A percentile compares a stretch with the other conserved stretches of the same genome.
Evolutionary conservation across 2,329 filamentous ascomycete genomes (phyloP).

Genomic region (Botrytis deweyae): DNA sequence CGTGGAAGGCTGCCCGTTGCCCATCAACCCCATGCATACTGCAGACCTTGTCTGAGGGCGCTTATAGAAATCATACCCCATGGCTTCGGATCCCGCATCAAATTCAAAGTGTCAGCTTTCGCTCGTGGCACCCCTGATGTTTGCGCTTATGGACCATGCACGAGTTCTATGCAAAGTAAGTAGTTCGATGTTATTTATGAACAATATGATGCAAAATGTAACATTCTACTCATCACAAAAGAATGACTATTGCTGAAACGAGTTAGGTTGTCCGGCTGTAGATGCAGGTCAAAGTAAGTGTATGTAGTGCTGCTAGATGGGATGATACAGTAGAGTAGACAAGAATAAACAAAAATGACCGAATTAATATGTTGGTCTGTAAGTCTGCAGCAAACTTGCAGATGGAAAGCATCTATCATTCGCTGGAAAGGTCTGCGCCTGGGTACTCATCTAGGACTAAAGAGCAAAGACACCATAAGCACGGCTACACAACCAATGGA

Average conservation of each 20-base stretch:
- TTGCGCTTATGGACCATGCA: constrained; percentile 22
- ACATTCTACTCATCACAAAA: constrained; percentile 15
- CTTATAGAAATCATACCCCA: constrained; percentile 22
- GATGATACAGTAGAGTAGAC: constrained; percentile 6
- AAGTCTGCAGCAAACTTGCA: constrained; percentile 19
- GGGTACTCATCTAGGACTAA: constrained; percentile 13
- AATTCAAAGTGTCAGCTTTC: constrained; percentile 20
- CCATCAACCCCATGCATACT: constrained; percentile 20
- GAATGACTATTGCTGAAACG: constrained; percentile 6
- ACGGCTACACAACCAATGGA: constrained; percentile 23
- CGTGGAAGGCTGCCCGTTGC: constrained; percentile 20
- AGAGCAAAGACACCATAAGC: constrained; percentile 18
- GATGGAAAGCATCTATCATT: constrained; percentile 14
- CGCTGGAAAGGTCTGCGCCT: constrained; percentile 21
- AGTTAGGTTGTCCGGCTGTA: constrained; percentile 18
- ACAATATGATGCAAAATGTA: constrained; percentile 20
- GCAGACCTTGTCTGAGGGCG: constrained; percentile 24
- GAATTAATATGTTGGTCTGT: constrained; percentile 4
- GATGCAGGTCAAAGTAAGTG: constrained; percentile 15
- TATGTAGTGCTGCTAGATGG: constrained; percentile 12
- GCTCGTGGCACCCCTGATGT: constrained; percentile 23
- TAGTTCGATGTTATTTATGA: constrained; percentile 21
- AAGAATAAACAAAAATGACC: constrained; percentile 21
- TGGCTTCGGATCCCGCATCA: constrained; percentile 21
- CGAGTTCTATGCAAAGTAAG: constrained; percentile 14